These are phyloP conservation scores for Dioscorea alata DNA, from an alignment of 106 monocot genomes.

Conservation along the genomic window DNA sequence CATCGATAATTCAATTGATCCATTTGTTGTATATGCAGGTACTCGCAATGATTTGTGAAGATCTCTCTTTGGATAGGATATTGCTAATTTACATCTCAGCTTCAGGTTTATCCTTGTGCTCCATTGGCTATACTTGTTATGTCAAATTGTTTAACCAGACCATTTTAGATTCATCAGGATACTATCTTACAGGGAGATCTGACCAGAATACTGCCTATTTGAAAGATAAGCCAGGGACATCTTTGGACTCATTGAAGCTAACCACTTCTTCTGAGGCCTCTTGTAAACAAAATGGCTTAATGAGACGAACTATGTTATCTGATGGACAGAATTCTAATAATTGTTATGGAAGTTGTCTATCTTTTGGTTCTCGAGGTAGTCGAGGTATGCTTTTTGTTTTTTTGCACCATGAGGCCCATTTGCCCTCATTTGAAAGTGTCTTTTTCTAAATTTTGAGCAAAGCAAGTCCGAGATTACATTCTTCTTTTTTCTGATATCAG, in stretches of 20 bases:
- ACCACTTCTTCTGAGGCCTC: slow-evolving; percentile 12
- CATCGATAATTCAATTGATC: background rate
- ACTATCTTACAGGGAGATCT: slow-evolving; percentile 41
- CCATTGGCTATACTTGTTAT: background rate
- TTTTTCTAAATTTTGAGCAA: too few relatives aligned
- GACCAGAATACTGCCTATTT: slow-evolving; percentile 41
- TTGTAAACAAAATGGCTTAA: slow-evolving; percentile 15
- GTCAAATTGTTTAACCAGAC: too few relatives aligned
- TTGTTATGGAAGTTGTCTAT: slow-evolving; percentile 31
- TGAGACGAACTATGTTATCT: slow-evolving; percentile 8
- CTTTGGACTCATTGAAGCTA: slow-evolving; percentile 20
- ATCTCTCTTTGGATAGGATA: slow-evolving; percentile 64
- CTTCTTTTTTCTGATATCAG: slow-evolving; percentile 32
- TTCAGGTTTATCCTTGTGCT: slow-evolving; percentile 53
- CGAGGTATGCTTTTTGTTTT: slow-evolving; percentile 36
- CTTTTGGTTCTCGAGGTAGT: slow-evolving; percentile 62
- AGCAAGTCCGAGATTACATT: too few relatives aligned
- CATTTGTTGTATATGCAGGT: slow-evolving; percentile 36
- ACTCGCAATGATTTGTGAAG: slow-evolving; percentile 70
- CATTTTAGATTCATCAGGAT: background rate
- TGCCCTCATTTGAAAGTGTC: too few relatives aligned
- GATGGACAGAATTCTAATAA: slow-evolving; percentile 15
- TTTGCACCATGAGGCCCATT: background rate
- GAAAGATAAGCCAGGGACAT: slow-evolving; percentile 22
- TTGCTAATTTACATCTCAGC: slow-evolving; percentile 85